phyloP scores from a whole-genome alignment of 768 basidiomycete genomes.

The Xerocomellus chrysenteron region DNA sequence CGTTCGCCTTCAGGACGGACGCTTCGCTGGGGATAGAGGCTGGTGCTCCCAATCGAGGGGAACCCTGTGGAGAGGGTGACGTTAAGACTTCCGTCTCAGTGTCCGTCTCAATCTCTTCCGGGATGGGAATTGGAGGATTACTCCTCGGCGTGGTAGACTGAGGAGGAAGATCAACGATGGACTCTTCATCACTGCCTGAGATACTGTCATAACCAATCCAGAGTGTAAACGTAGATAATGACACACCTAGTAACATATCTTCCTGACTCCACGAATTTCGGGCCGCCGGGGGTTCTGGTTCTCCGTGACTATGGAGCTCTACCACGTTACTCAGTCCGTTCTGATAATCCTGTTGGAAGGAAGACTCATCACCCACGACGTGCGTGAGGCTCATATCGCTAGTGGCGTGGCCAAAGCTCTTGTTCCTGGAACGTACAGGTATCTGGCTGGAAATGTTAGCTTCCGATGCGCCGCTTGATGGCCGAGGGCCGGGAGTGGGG shows the following conservation, averaged over 20 bases:
- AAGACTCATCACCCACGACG: constrained; percentile 23
- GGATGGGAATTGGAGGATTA: constrained; percentile 11
- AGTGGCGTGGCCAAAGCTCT: constrained; percentile 21
- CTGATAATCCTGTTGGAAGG: constrained; percentile 26
- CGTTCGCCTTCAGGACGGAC: constrained; percentile 16
- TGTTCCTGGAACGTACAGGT: constrained; percentile 43
- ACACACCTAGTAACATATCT: constrained; percentile 21
- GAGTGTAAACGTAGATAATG: neutral
- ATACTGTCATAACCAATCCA: neutral
- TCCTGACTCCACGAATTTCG: constrained; percentile 15
- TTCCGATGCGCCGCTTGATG: constrained; percentile 28
- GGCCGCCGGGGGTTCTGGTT: constrained; percentile 24
- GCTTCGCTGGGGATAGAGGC: constrained; percentile 11
- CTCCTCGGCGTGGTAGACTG: constrained; percentile 30
- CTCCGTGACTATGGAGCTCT: constrained; percentile 25
- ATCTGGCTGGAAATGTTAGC: constrained; percentile 39
- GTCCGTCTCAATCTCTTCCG: constrained; percentile 22
- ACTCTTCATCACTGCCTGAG: constrained; percentile 42
- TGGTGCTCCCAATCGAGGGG: constrained; percentile 13
- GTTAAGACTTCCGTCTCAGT: constrained; percentile 29
- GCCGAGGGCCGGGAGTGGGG: constrained; percentile 24
- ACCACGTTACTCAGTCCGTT: constrained; percentile 28
- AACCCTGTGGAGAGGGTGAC: constrained; percentile 20
- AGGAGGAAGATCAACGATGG: constrained; percentile 17
- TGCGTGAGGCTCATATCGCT: constrained; percentile 25